Base-by-base conservation (phyloP, 1,284 basidiomycete species). In the Violaceomyces palustris region DNA sequence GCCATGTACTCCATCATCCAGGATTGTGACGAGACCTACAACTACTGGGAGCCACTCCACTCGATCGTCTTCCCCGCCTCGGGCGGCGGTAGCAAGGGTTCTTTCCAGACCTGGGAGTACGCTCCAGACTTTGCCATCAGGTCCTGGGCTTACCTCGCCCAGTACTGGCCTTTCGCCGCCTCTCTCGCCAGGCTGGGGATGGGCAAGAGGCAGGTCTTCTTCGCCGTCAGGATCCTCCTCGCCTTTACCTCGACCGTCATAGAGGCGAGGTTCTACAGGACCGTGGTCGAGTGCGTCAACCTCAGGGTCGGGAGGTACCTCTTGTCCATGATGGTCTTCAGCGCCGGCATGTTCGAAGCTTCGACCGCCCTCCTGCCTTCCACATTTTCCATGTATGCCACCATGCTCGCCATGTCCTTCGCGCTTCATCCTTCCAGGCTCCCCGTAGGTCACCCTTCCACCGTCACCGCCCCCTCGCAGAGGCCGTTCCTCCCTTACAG, bases 31-130 rank as follows among this genome's bases (percentile, higher is more conserved):
- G 94, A 99, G 39, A 37, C 57, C 10, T 98, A 85, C 80, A 98
- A 98, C 75, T 98, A 96, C 75, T 98, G 88, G 88, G 94, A 98
- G 71, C 93, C 94, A 18, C 77, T 98, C 25, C 93, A 97, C 75
- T 90, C 67, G 5, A 91, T 75, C 78, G 92, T 83, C 61, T 57
- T 56, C 41, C 43, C 53, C 34, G 36, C 44, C 1, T 35, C 87
- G 6, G n/a, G n/a, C n/a, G n/a, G n/a, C n/a, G n/a, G n/a, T n/a
- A n/a, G n/a, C n/a, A n/a, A n/a, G n/a, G n/a, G n/a, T n/a, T n/a
- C n/a, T n/a, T 97, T 98, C 74, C 91, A 98, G 75, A 97, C 94
- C 1, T 98, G 94, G 94, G 94, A 98, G 72, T 84, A 88, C 6
- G 88, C 91, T 9, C 91, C 94, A 6, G 76, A 82, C 45, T 96